phyloP scores from a whole-genome alignment of 78 protist species.

The Tieghemostelium lacteum region DNA sequence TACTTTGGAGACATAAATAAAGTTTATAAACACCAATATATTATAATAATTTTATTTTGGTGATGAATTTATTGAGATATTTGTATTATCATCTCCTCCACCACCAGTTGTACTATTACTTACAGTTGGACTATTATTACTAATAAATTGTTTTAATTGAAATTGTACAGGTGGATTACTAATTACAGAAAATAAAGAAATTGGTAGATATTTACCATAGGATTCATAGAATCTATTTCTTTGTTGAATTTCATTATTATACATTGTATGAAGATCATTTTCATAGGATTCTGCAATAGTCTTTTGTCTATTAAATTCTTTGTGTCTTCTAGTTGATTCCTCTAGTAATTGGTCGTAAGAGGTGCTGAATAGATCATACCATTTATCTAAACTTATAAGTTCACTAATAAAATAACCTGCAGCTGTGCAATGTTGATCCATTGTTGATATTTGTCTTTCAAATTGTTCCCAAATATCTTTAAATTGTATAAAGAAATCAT shows the following conservation, averaged over 20 bases:
- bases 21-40: no score
- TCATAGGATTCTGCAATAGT: constrained; percentile 5
- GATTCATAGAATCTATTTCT: constrained; percentile 17
- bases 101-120: no score
- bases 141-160: neutral
- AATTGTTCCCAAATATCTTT: constrained; percentile 1
- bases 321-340: neutral
- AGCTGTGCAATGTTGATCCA: neutral
- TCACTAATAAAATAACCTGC: constrained; percentile 6
- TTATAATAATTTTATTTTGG: no score
- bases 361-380: constrained; percentile 2
- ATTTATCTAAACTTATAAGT: neutral
- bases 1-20: constrained; percentile 21
- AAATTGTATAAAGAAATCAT: neutral
- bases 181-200: constrained; percentile 10
- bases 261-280: neutral
- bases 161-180: neutral
- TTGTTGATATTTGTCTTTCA: neutral
- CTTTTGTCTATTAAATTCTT: constrained; percentile 2
- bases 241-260: neutral
- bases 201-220: constrained; percentile 28
- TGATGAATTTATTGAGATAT: no score
- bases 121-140: no score
- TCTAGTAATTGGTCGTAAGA: constrained; percentile 10
- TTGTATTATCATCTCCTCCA: no score